Evolutionary conservation across 1,284 basidiomycete genomes (phyloP).

Genomic region (Schizopora paradoxa): DNA sequence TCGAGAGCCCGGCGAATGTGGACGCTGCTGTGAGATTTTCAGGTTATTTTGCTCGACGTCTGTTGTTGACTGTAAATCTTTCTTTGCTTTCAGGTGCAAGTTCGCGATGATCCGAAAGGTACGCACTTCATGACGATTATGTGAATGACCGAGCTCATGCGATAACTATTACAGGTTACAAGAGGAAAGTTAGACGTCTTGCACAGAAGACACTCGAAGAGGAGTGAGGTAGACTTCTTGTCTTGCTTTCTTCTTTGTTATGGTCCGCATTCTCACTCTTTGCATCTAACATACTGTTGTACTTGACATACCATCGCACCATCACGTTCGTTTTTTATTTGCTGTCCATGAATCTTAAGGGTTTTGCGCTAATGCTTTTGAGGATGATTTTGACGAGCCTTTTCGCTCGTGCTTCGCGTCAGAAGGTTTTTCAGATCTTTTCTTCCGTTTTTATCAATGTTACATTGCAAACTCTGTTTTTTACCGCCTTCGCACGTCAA

Average conservation of each 20-base stretch:
- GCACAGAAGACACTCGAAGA: constrained; percentile 85
- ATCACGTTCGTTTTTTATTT: too few species aligned
- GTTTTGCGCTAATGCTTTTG: too few species aligned
- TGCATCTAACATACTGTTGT: neutral
- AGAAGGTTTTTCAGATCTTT: too few species aligned
- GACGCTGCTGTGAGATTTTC: constrained; percentile 66
- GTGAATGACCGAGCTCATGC: too few species aligned
- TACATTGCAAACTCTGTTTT: too few species aligned
- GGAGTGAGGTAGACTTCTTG: constrained; percentile 52
- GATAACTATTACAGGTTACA: constrained; percentile 51
- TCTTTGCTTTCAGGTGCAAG: too few species aligned
- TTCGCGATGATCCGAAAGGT: constrained; percentile 1
- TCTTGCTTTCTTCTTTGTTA: neutral
- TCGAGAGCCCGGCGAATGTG: constrained; percentile 95
- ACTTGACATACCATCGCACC: too few species aligned
- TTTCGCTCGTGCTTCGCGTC: too few species aligned
- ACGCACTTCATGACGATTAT: constrained; percentile 10
- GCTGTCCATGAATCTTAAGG: too few species aligned
- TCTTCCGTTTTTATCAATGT: too few species aligned
- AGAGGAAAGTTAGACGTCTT: constrained; percentile 89
- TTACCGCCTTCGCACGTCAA: too few species aligned
- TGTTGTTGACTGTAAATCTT: constrained; percentile 1
- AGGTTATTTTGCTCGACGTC: neutral
- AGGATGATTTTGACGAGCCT: too few species aligned
- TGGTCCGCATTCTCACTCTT: neutral